Base-by-base conservation (phyloP, 495 filamentous ascomycete genomes). In the Jackrogersella multiformis region DNA sequence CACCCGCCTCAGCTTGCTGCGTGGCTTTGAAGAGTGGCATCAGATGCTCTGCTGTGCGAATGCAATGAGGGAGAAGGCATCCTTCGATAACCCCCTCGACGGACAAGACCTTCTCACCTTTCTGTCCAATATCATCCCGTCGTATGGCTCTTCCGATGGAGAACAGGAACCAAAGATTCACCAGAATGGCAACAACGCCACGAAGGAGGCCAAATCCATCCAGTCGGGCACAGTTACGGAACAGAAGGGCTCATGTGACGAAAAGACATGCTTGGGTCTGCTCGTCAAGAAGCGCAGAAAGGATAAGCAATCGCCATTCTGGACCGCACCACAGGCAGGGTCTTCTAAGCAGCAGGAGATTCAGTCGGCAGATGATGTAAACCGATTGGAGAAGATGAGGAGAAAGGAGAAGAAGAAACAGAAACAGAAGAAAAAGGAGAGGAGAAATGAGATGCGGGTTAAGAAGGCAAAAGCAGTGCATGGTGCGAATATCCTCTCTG, bases 21-120 rank as follows among this genome's bases (percentile, higher is more conserved):
- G 74, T 1, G 72, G 73, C 1, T 26, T 66, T 16, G 78, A 81
- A 54, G 70, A 79, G 35, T 78, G 72, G 71, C 41, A 73, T 5
- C 69, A 77, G 70, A 57, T 76, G 35, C 48, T 79, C 12, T 56
- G 42, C 5, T 71, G 74, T 39, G 78, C 78, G 6, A 48, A 28
- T 8, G n/a, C 70, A 4, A 58, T 79, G 59, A 68, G 53, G 46
- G 55, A 72, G 10, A 68, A 48, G 28, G 56, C 55, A 10, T 59
- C 58, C 4, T 65, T 46, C 24, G 23, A 53, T 7, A n/a, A 72
- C 12, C 57, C 69, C 1, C 56, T 72, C 5, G 72, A 74, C 12
- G 69, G 60, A 30, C 70, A 59, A 44, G 70, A 73, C 51, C 32
- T 61, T 0, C 57, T 73, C 8, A 52, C 67, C 35, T 74, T 69